Evolutionary conservation across 306 rosid genomes (phyloP), one percentile per base, ranked within the genome.

Genomic region (Dalbergia cultrata): DNA sequence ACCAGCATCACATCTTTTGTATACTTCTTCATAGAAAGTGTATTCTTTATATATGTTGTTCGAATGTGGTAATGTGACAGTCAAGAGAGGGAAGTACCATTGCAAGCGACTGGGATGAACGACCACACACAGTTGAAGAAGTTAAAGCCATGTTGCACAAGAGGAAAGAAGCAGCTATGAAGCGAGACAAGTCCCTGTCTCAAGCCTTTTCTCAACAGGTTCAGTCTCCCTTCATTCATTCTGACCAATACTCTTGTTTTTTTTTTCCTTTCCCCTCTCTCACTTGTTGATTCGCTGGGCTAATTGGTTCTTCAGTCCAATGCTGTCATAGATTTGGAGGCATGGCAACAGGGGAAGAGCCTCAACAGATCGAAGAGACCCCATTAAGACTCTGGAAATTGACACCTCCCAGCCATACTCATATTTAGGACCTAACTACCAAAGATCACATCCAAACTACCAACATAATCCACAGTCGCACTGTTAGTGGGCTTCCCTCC

Each of bases 151-250:
- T 93, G 97, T 91, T 95, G 81, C 94, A 89, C 33, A 95, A 87
- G 5, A 89, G 97, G 80, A 89, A 86, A 84, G 97, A 91, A 62
- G 85, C 90, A 41, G 94, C 97, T 39, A 76, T 91, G 92, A 95
- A 87, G 82, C 91, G 92, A 52, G 99, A 93, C 52, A 93, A 82
- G 74, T 79, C 87, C 53, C 60, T 93, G 54, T 90, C 99, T 31
- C 97, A 91, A 12, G 87, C 96, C 21, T 91, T 90, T 57, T 91
- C 99, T 1, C 97, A 90, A 81, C 97, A 96, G 99, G 98, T 96
- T 87, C 16, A 11, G 3, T 26, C 41, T 37, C 7, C 41, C 41
- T 26, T 26, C 31, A 26, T 26, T 26, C 31, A 26, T 26, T 26
- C 41, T 4, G 7, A 37, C 41, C 7, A 37, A 7, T 49, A 13